Evolutionary conservation across 331 rosid species (phyloP), one percentile per base, ranked within the genome.

Genomic region (Ulmus americana): DNA sequence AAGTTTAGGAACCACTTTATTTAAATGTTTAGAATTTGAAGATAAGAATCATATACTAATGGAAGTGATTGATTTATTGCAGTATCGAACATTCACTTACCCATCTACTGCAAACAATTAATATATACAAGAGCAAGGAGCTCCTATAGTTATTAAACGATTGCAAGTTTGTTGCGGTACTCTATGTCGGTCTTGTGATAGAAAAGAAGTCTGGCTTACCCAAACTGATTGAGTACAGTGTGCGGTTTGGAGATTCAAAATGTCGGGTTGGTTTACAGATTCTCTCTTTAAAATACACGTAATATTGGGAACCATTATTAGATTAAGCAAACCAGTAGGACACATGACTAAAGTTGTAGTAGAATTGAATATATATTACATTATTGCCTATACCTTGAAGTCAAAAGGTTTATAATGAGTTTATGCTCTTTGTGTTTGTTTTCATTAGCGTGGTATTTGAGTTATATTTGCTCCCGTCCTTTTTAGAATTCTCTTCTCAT

Each of bases 231-330:
- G 97, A 89, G 82, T 89, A 92, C 76, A 92, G 89, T 45, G 97
- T 92, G 55, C 91, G 97, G 46, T 89, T 92, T 66, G 98, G 98
- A 9, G 95, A 92, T 79, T 97, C 98, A 0, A 97, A 92, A 78
- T 92, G 98, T 63, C 97, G 85, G 95, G 97, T 90, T 53, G 64
- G 94, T 83, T 52, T 42, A 61, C 39, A 54, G 68, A 14, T 22
- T 40, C 12, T 11, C 13, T 6, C 13, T 6, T n/a, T 70, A 64
- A 5, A 57, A 63, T 28, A 2, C 35, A 28, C 35, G 1, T 28
- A 28, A 28, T 3, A 28, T 28, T 28, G 35, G 35, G 35, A 2
- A 3, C 35, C 35, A 28, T 28, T 28, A 28, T 1, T 28, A 28
- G 35, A 28, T 28, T 11, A 12, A 18, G 18, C 11, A 7, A 55